Conservation (phyloP, 2,329 filamentous ascomycete genomes). For the Aurifilum marmelostoma region DNA sequence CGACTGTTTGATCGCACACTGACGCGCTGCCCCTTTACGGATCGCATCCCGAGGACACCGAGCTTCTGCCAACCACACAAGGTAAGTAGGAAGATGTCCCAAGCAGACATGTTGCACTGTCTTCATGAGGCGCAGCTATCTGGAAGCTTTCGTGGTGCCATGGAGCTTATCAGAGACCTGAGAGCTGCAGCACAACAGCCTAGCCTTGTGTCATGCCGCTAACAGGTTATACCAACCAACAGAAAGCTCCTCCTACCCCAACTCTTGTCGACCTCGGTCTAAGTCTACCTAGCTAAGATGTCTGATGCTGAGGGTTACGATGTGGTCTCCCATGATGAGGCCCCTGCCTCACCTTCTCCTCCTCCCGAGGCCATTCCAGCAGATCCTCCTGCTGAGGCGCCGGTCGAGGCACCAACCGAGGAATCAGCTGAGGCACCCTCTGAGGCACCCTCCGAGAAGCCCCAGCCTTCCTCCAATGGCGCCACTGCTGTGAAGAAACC, state of each 20-base stretch:
- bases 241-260: conserved; percentile 13
- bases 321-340: conserved; percentile 36
- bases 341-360: conserved; percentile 23
- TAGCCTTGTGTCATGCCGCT: conserved; percentile 20
- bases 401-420: conserved; percentile 19
- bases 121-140: background rate
- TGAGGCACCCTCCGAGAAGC: conserved; percentile 6
- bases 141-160: background rate
- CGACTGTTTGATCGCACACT: conserved; percentile 11
- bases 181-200: conserved; percentile 4
- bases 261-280: background rate
- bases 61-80: background rate
- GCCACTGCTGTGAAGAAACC: conserved; percentile 25
- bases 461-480: conserved; percentile 7
- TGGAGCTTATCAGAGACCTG: background rate
- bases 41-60: conserved; percentile 9
- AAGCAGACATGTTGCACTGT: background rate
- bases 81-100: conserved; percentile 8
- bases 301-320: conserved; percentile 40
- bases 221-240: conserved; percentile 10
- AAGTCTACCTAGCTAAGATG: conserved; percentile 34
- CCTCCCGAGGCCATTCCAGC: background rate
- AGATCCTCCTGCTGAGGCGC: background rate
- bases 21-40: conserved; percentile 21
- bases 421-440: conserved; percentile 22